Base-by-base conservation (phyloP, 2,329 filamentous ascomycete genomes). In the Niveomyces coronatus region DNA sequence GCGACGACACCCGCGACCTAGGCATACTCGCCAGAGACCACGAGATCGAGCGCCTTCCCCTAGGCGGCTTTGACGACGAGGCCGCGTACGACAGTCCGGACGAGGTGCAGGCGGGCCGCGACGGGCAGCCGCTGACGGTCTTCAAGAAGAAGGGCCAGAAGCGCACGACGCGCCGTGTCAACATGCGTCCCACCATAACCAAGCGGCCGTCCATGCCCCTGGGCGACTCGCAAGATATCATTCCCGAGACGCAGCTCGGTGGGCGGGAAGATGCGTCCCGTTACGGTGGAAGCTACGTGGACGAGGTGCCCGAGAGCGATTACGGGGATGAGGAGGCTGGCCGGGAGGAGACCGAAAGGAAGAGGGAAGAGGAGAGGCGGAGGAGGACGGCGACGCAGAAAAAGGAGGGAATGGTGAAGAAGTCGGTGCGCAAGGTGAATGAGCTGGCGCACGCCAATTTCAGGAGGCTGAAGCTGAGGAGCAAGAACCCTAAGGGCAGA, bases 91-190 rank as follows among this genome's bases (percentile, higher is more conserved):
- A 80, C 53, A 72, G 70, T 44, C 58, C 62, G 2, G 62, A 61
- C 4, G 69, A 73, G n/a, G 69, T 71, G 26, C 60, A 64, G 1
- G 53, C 70, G 10, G 74, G 65, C 37, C 65, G 64, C n/a, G 62
- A 76, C 48, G 76, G 76, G 2, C 66, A 72, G 44, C 77, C 77
- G 3, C 55, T 77, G 26, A 74, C 69, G 38, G 59, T 74, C 2
- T 89, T 73, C 65, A 89, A 88, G 68, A 91, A 91, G 71, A 85
- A 84, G 64, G 84, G 83, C 0, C 73, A 84, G 54, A 91, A 91
- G 65, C 70, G 85, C 44, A 85, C 83, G 39, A 89, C 85, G 3
- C 68, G 79, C 44, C 65, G 70, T 33, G 68, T 74, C 39, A 86
- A 79, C 43, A 84, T 82, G 63, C 67, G 62, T 44, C 75, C 74